Percentiles rank a stretch among this genome's conserved stretches.
Evolutionary conservation across 208 protist genomes (phyloP).

Genomic region (Trypanosoma avium): DNA sequence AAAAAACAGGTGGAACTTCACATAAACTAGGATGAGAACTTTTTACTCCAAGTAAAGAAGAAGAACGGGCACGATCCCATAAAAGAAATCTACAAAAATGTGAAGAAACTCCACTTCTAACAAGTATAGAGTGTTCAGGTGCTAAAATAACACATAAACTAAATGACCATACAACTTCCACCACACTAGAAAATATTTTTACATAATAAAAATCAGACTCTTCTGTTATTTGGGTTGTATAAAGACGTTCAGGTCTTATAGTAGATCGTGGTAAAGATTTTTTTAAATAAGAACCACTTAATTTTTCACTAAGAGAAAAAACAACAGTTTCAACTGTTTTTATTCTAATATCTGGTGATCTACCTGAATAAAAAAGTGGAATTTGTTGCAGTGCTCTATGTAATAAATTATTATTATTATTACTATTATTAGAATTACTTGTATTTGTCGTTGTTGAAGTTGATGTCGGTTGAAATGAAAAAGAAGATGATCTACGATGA

Average conservation of each 20-base stretch:
- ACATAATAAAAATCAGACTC: not conserved
- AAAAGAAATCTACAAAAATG: constrained; percentile 2
- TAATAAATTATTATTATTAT: too few relatives aligned
- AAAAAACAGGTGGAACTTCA: constrained; percentile 20
- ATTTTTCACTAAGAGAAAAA: constrained; percentile 10
- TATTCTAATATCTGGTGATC: not conserved
- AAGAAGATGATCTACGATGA: too few relatives aligned
- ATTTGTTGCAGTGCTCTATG: constrained; percentile 4
- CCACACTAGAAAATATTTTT: not conserved
- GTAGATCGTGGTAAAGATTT: not conserved
- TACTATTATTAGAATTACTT: too few relatives aligned
- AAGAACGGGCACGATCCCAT: not conserved
- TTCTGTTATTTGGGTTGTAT: too few relatives aligned
- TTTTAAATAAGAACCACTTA: not conserved
- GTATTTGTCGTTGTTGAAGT: not conserved
- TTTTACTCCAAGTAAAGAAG: not conserved
- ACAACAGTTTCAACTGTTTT: constrained; percentile 10
- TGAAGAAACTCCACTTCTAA: not conserved
- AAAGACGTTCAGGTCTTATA: too few relatives aligned
- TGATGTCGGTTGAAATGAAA: too few relatives aligned
- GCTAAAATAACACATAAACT: constrained; percentile 23
- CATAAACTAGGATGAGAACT: not conserved
- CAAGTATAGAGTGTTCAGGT: not conserved
- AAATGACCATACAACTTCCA: constrained; percentile 26
- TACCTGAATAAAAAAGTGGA: not conserved